phyloP scores from a whole-genome alignment of 164 flowering plant genomes.

The Magnolia kwangsiensis region DNA sequence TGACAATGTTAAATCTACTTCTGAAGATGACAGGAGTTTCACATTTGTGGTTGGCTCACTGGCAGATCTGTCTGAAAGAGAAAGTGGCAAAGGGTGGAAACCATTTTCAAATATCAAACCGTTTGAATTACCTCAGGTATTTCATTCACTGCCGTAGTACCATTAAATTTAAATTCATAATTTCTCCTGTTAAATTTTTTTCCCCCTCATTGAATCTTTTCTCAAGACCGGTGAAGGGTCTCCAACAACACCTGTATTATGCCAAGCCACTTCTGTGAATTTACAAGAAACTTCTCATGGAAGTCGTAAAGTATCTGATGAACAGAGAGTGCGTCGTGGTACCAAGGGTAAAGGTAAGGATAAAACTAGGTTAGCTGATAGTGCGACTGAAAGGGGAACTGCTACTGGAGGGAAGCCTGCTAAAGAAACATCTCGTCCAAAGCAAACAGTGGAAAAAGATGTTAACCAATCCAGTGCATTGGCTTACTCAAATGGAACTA shows the following conservation, averaged over 20 bases:
- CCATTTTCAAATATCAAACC: constrained; percentile 30
- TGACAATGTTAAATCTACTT: constrained; percentile 9
- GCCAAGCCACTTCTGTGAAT: constrained; percentile 24
- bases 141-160: neutral
- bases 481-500: constrained; percentile 24
- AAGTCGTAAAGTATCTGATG: constrained; percentile 28
- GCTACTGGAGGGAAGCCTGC: constrained; percentile 36
- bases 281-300: constrained; percentile 31
- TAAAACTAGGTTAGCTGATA: constrained; percentile 39
- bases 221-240: constrained; percentile 35
- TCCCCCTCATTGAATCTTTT: neutral
- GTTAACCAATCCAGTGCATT: constrained; percentile 28
- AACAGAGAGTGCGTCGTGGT: constrained; percentile 19
- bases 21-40: constrained; percentile 46
- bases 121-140: constrained; percentile 35
- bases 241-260: constrained; percentile 8
- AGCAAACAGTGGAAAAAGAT: constrained; percentile 29
- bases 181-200: neutral
- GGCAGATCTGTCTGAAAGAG: constrained; percentile 34
- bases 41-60: constrained; percentile 50
- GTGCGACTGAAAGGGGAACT: constrained; percentile 39
- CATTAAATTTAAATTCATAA: neutral
- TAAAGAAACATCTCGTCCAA: constrained; percentile 35
- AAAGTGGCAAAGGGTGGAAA: constrained; percentile 32
- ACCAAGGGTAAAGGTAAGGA: constrained; percentile 31